Conservation (phyloP, 192 early-diverging fungal genomes). For the Coemansia sp. region DNA sequence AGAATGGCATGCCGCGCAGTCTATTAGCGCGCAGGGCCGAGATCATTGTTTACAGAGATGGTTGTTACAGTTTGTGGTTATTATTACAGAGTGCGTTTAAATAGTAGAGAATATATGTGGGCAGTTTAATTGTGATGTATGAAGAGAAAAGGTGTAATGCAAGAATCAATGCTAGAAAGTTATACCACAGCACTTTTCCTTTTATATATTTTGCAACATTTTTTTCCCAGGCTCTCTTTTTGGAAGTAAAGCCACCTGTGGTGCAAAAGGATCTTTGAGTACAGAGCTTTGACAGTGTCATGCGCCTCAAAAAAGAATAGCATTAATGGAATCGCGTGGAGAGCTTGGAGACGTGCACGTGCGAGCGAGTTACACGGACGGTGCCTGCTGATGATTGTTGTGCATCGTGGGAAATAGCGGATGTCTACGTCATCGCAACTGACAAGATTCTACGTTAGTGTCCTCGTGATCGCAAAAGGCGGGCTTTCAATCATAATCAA, state of each 20-base stretch:
- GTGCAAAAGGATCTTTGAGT: too few species aligned
- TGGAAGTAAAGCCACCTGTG: neutral
- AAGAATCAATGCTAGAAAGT: neutral
- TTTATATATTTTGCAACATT: neutral
- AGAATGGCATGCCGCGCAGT: neutral
- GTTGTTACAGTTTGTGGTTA: neutral
- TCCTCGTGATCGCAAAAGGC: neutral
- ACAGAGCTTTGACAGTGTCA: neutral
- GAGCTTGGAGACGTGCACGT: neutral
- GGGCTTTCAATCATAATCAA: neutral
- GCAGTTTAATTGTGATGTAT: neutral
- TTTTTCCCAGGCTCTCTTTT: constrained; percentile 4
- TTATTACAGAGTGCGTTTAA: neutral
- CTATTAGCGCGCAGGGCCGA: constrained; percentile 13
- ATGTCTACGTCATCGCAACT: too few species aligned
- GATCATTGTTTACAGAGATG: constrained; percentile 3
- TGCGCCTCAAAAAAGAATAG: neutral
- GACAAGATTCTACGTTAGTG: too few species aligned
- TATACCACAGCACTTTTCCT: neutral
- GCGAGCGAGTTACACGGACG: neutral
- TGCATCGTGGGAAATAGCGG: neutral
- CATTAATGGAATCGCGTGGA: neutral
- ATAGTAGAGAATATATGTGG: neutral
- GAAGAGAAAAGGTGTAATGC: neutral
- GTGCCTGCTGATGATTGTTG: neutral